Conservation (phyloP, 371 early-diverging fungal species). For the Mortierella sp. region DNA sequence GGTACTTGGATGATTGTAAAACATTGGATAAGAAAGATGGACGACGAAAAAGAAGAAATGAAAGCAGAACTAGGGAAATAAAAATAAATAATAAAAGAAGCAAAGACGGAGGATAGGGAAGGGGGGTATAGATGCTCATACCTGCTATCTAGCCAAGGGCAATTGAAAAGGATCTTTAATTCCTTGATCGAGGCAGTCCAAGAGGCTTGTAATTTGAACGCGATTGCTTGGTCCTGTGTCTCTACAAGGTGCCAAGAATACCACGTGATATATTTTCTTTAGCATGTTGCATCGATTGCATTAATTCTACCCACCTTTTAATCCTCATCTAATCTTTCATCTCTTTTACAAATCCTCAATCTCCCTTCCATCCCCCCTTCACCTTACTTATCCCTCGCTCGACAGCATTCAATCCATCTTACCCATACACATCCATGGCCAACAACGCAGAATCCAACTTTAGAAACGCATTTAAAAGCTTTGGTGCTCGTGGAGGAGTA, state of each 20-base stretch:
- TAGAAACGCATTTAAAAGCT: constrained; percentile 55
- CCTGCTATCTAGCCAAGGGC: background rate
- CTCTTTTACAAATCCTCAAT: background rate
- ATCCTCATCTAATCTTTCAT: background rate
- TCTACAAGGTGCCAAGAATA: no score
- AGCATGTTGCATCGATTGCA: no score
- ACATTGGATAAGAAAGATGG: background rate
- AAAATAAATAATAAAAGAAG: background rate
- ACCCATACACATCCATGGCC: constrained; percentile 24
- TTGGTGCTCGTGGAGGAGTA: constrained; percentile 52
- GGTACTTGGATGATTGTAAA: background rate
- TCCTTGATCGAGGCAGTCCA: no score
- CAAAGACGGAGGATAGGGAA: background rate
- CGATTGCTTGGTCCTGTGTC: no score
- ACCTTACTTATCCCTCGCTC: background rate
- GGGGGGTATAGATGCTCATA: background rate
- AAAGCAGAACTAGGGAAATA: no score
- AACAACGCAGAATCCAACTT: constrained; percentile 50
- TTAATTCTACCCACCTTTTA: background rate
- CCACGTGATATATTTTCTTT: no score
- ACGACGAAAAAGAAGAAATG: no score
- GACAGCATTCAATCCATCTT: no score
- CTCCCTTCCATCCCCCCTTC: background rate
- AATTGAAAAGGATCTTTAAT: no score
- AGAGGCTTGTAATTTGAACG: no score